Base-by-base conservation (phyloP, 1,284 basidiomycete genomes). In the Schizophyllum amplum region DNA sequence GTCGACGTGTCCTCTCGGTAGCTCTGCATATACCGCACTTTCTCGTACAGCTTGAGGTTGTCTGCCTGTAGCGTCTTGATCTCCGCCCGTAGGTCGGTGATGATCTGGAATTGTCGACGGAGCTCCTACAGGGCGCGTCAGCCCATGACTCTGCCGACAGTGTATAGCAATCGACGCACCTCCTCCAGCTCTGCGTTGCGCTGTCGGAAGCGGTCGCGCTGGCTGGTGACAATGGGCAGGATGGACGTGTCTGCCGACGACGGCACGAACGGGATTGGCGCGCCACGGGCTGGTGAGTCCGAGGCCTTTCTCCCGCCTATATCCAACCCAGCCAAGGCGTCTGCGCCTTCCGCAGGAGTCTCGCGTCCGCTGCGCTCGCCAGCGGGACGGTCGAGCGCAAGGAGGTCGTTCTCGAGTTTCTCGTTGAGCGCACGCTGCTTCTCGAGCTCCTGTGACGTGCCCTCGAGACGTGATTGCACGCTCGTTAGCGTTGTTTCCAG, bases 121-220 rank as follows among this genome's bases (percentile, higher is more conserved):
- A 99, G 81, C 73, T 99, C 94, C 86, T 94, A 63, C 25, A 47
- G 47, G 17, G 23, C 54, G 11, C 13, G 46, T 47, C 42, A 23
- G 50, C 25, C 33, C 26, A 27, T 55, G 46, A 55, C 21, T 42
- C 25, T 33, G 24, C 52, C 48, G 26, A 24, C 15, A n/a, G 54
- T 23, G 46, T 3, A 48, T 56, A 27, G 9, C 50, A 26, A 59
- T 27, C 42, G n/a, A 62, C 75, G 42, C 53, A 89, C 91, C 75
- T 98, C 94, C 73, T 99, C 96, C 9, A 99, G 81, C 69, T 99
- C 96, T 20, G 92, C 90, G 67, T 98, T 98, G 17, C 96, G 83
- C 68, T 94, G 90, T 54, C 95, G 81, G 81, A 98, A 98, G 4
- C 95, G 83, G 68, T 99, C 96, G 57, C 95, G 81, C 69, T 99